Base-by-base conservation (phyloP, 2,329 filamentous ascomycete genomes). In the Cucurbitaria berberidis region DNA sequence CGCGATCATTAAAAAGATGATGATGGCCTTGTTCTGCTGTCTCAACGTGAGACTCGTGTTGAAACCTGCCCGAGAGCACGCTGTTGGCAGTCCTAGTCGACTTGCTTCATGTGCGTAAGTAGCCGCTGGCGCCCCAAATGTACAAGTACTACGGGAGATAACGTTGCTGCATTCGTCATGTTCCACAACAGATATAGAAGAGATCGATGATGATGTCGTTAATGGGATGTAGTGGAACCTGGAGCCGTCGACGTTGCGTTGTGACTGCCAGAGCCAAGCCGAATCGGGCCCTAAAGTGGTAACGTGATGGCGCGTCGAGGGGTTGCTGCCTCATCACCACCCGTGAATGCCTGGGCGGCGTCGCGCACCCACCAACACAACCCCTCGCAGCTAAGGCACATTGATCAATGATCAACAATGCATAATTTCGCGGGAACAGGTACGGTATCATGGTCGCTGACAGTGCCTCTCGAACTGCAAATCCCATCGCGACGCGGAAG, bases 381-480 rank as follows among this genome's bases (percentile, higher is more conserved):
- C 44, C 45, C 50, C 51, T 49, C 45, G 19, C 29, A 30, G 38
- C 47, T 26, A 15, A 34, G 6, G 30, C 13, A 39, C 36, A 54
- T 53, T 46, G 57, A 64, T 60, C 61, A 52, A 48, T 46, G 57
- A 64, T 60, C 61, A 52, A 48, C 57, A 30, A 42, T 36, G 53
- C 53, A 55, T 53, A 58, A 58, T 40, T 34, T 39, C 51, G 48
- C 57, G 41, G 48, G 45, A 49, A 30, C 38, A 51, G 55, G 56
- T 47, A 59, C 53, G 49, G 43, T 50, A 21, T 45, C 49, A 52
- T 49, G 45, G 39, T 38, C 35, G 34, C 52, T 48, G 49, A 48
- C 51, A 39, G 38, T 24, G 9, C 39, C 11, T 49, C 35, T 51
- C 38, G 24, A 29, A 8, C 39, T 36, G 50, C 56, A 34, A 57